phyloP scores from a whole-genome alignment of 2,329 filamentous ascomycete genomes.

The Sporothrix curviconia region DNA sequence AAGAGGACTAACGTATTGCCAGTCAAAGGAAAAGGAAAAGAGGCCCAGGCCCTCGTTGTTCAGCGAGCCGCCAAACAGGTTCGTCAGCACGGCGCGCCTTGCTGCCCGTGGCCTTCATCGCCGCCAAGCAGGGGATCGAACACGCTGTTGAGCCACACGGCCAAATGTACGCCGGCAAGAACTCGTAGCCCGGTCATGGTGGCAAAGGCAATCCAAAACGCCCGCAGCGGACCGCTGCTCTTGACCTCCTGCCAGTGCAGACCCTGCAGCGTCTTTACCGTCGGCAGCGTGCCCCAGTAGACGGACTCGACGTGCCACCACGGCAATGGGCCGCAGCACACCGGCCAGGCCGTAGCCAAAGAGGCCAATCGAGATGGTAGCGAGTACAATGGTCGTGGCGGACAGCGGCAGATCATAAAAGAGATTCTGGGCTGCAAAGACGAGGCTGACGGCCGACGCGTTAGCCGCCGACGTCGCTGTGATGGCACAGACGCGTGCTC shows the following conservation, averaged over 20 bases:
- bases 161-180: conserved; percentile 49
- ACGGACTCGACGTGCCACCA: conserved; percentile 52
- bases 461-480: conserved; percentile 49
- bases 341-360: conserved; percentile 51
- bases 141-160: conserved; percentile 49
- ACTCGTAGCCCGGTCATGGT: conserved; percentile 46
- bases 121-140: conserved; percentile 48
- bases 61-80: conserved; percentile 44
- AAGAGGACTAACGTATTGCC: conserved; percentile 43
- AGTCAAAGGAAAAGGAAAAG: conserved; percentile 45
- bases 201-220: conserved; percentile 42
- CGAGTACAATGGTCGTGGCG: conserved; percentile 41
- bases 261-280: conserved; percentile 47
- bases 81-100: conserved; percentile 39
- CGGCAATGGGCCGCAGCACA: conserved; percentile 45
- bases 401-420: conserved; percentile 45
- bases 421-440: conserved; percentile 44
- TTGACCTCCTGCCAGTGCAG: conserved; percentile 47
- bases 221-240: conserved; percentile 43
- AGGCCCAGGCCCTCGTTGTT: conserved; percentile 48
- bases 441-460: conserved; percentile 33
- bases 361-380: conserved; percentile 46
- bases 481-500: conserved; percentile 49
- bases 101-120: conserved; percentile 42
- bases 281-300: conserved; percentile 48